Conservation (phyloP, 2,329 filamentous ascomycete genomes). For the Hyphodiscus sp. region DNA sequence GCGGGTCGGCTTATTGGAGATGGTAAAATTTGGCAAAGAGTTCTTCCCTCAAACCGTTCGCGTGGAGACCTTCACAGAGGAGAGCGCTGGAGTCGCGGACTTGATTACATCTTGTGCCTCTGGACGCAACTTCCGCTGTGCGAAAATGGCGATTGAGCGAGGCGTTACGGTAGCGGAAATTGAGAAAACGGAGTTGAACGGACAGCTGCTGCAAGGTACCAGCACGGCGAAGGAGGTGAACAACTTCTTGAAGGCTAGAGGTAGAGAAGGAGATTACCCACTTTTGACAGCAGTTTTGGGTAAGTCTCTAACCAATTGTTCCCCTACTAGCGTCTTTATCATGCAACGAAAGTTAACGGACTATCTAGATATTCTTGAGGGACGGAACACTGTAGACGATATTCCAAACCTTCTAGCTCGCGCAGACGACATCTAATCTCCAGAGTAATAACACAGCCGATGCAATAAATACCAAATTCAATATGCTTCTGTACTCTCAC, state of each 20-base stretch:
- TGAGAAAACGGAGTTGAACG: slow-evolving; percentile 84
- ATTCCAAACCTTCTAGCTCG: slow-evolving; percentile 57
- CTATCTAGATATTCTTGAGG: slow-evolving; percentile 63
- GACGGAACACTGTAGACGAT: slow-evolving; percentile 69
- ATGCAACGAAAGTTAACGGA: background rate
- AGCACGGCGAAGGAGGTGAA: slow-evolving; percentile 89
- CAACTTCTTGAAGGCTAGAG: slow-evolving; percentile 73
- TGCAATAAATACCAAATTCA: too few relatives aligned
- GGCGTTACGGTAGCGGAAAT: slow-evolving; percentile 78
- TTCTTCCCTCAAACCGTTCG: slow-evolving; percentile 84
- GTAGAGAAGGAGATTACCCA: slow-evolving; percentile 77
- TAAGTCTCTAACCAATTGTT: slow-evolving; percentile 13
- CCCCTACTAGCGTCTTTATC: background rate
- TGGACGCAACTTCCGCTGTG: slow-evolving; percentile 90
- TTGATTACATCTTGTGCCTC: slow-evolving; percentile 90
- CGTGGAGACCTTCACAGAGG: slow-evolving; percentile 88
- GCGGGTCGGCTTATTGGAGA: slow-evolving; percentile 91
- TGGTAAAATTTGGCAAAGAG: slow-evolving; percentile 90
- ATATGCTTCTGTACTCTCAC: too few relatives aligned
- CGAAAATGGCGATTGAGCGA: slow-evolving; percentile 77
- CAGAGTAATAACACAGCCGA: too few relatives aligned
- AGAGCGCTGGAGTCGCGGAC: slow-evolving; percentile 91
- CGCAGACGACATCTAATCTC: slow-evolving; percentile 3
- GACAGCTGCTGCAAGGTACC: slow-evolving; percentile 94
- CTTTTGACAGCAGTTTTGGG: slow-evolving; percentile 81